Percentiles rank a stretch among this genome's conserved stretches.
Conservation (phyloP, 2,329 filamentous ascomycete genomes). For the Talaromyces sp. region DNA sequence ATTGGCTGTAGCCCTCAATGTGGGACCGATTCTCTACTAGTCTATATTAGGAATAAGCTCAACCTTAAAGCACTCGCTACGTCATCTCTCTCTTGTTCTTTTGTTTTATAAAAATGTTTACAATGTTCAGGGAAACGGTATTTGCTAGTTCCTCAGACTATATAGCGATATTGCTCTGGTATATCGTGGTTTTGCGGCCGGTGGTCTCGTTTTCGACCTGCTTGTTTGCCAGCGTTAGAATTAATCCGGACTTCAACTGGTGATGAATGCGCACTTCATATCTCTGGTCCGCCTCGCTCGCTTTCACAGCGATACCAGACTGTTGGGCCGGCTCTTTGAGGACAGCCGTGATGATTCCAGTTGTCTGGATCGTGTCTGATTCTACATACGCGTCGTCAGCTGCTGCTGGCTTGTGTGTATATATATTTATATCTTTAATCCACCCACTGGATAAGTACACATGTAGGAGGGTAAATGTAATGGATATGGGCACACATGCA, state of each 20-base stretch:
- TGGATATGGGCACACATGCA: too few relatives aligned
- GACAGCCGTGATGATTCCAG: neutral
- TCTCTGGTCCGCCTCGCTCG: neutral
- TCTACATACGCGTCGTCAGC: neutral
- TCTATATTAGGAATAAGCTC: neutral
- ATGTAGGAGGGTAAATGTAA: too few relatives aligned
- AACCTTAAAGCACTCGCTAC: neutral
- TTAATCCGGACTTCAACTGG: neutral
- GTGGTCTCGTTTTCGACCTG: constrained; percentile 1
- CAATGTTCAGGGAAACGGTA: neutral
- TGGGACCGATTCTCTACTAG: too few relatives aligned
- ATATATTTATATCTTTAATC: neutral
- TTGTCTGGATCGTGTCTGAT: neutral
- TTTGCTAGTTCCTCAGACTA: neutral
- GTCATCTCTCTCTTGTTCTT: neutral
- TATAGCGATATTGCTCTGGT: neutral
- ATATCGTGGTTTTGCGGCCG: neutral
- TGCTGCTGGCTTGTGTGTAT: neutral
- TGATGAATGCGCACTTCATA: neutral
- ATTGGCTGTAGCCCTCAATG: neutral
- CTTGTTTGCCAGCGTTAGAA: neutral
- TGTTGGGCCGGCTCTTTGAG: neutral
- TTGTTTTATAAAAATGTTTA: too few relatives aligned
- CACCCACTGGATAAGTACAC: too few relatives aligned
- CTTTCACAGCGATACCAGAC: neutral